phyloP scores from a whole-genome alignment of 306 rosid genomes.

The Medicago ruthenica region DNA sequence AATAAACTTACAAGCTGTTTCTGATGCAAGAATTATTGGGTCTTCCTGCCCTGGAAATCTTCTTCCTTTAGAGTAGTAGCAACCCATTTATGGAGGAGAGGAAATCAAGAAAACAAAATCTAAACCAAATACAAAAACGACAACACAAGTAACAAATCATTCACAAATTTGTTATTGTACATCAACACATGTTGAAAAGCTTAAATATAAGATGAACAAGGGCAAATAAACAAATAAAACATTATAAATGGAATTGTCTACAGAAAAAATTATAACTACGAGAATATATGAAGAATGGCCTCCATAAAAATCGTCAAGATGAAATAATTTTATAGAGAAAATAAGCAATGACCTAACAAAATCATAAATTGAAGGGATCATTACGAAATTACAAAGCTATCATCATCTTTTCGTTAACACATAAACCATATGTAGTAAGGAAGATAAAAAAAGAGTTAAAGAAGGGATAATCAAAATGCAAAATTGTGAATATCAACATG shows the following conservation, averaged over 20 bases:
- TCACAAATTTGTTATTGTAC: background rate
- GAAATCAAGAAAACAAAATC: conserved; percentile 23
- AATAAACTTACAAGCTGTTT: conserved; percentile 78
- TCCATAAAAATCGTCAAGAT: background rate
- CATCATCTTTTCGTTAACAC: background rate
- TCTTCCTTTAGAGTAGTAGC: conserved; percentile 61
- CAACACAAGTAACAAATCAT: background rate
- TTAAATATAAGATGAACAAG: background rate
- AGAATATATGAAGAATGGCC: background rate
- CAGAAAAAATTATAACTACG: too few species aligned
- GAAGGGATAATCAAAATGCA: background rate
- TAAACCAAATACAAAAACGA: background rate
- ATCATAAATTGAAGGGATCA: background rate
- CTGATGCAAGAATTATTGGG: conserved; percentile 69
- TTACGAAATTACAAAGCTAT: background rate
- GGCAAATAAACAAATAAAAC: background rate
- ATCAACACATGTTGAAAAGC: background rate
- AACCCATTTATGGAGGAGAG: conserved; percentile 72
- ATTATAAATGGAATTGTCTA: background rate
- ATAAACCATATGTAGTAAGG: background rate
- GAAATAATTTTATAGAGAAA: background rate
- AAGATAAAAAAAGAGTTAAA: background rate
- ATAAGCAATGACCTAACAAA: background rate
- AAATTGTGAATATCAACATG: background rate
- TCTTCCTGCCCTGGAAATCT: conserved; percentile 58